Conservation (phyloP, 2,329 filamentous ascomycete species). For the Fusarium pseudoanthophilum region DNA sequence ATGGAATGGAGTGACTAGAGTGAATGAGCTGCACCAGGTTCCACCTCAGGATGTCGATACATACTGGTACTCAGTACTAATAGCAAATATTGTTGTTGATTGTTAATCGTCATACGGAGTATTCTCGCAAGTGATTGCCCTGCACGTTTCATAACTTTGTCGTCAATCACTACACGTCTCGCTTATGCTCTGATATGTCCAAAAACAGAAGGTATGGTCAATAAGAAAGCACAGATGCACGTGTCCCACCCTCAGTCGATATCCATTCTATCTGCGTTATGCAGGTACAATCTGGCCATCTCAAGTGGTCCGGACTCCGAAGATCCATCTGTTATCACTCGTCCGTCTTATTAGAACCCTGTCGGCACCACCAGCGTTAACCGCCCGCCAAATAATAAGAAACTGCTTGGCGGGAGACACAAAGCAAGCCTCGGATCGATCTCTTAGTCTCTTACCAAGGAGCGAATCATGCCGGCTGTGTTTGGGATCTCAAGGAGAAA, state of each 20-base stretch:
- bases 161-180: slow-evolving; percentile 1
- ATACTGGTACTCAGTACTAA: neutral
- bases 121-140: neutral
- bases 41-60: neutral
- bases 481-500: slow-evolving; percentile 25
- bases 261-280: slow-evolving; percentile 33
- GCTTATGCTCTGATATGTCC: slow-evolving; percentile 7
- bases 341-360: slow-evolving; percentile 9
- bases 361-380: slow-evolving; percentile 20
- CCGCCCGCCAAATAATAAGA: slow-evolving; percentile 16
- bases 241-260: slow-evolving; percentile 31
- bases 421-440: slow-evolving; percentile 16
- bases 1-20: slow-evolving; percentile 5
- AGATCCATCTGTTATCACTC: slow-evolving; percentile 35
- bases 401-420: slow-evolving; percentile 12
- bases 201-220: slow-evolving; percentile 20
- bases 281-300: slow-evolving; percentile 45
- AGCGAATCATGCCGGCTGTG: slow-evolving; percentile 18
- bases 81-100: neutral
- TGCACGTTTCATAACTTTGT: slow-evolving; percentile 16
- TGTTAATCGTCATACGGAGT: neutral
- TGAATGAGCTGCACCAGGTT: slow-evolving; percentile 22
- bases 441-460: neutral
- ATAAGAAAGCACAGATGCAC: slow-evolving; percentile 9
- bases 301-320: slow-evolving; percentile 38